phyloP scores from a whole-genome alignment of 768 basidiomycete species.

The Dentipellis sp. region DNA sequence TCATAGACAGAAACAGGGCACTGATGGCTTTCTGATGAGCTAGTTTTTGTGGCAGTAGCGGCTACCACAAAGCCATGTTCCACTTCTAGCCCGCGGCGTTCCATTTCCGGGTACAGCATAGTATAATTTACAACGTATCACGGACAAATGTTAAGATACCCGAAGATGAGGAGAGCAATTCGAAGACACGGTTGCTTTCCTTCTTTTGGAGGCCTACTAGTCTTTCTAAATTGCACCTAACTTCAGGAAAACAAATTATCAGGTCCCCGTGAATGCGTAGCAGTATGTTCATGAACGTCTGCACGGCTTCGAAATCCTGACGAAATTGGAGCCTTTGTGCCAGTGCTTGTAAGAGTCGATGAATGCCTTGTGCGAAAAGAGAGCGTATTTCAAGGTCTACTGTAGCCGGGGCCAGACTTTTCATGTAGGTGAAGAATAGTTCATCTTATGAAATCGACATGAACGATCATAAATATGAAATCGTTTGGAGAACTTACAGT shows the following conservation, averaged over 20 bases:
- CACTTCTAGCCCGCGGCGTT: too few species aligned
- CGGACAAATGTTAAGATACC: slow-evolving; percentile 73
- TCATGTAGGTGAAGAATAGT: slow-evolving; percentile 73
- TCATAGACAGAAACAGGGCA: too few species aligned
- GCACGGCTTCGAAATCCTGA: slow-evolving; percentile 92
- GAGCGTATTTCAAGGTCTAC: slow-evolving; percentile 87
- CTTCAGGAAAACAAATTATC: slow-evolving; percentile 60
- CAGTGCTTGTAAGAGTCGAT: slow-evolving; percentile 66
- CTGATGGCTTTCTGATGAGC: too few species aligned
- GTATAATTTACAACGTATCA: slow-evolving; percentile 49
- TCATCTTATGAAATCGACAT: slow-evolving; percentile 44
- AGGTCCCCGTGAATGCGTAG: slow-evolving; percentile 78
- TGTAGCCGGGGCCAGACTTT: slow-evolving; percentile 83
- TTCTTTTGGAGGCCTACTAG: slow-evolving; percentile 58
- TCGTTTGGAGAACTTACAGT: slow-evolving; percentile 47
- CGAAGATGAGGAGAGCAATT: slow-evolving; percentile 62
- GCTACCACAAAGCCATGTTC: too few species aligned
- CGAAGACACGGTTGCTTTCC: slow-evolving; percentile 73
- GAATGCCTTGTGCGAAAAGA: slow-evolving; percentile 54
- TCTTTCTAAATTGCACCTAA: slow-evolving; percentile 44
- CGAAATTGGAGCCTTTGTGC: slow-evolving; percentile 64
- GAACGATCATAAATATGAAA: slow-evolving; percentile 4
- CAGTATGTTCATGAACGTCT: slow-evolving; percentile 80
- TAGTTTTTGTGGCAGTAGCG: too few species aligned
- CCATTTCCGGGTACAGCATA: too few species aligned